Evolutionary conservation across 305 asterid genomes (phyloP).

Genomic region (Solanum hybrid): DNA sequence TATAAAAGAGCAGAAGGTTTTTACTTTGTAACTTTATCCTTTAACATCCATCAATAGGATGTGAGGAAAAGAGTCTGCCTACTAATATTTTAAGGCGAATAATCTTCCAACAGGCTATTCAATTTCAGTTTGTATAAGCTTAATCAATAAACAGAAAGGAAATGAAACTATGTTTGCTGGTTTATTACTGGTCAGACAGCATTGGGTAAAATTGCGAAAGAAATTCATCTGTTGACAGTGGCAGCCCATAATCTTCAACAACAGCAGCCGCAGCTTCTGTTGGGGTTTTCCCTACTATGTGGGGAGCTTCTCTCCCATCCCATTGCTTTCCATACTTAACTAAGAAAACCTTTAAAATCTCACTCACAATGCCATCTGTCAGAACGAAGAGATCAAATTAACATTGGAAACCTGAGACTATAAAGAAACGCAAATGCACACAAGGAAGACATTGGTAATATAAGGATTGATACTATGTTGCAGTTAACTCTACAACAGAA

Average conservation of each 20-base stretch:
- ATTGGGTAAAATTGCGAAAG: conserved; percentile 49
- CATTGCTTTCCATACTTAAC: conserved; percentile 75
- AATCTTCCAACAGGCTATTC: not conserved
- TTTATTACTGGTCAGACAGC: conserved; percentile 52
- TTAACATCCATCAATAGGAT: not conserved
- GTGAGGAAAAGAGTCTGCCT: not conserved
- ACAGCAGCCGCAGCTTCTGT: conserved; percentile 71
- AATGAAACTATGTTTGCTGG: conserved; percentile 1
- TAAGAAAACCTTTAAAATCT: conserved; percentile 51
- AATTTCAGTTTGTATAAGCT: not conserved
- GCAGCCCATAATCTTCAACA: conserved; percentile 70
- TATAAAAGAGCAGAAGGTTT: not conserved
- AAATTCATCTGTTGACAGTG: conserved; percentile 51
- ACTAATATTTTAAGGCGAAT: not conserved
- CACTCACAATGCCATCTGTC: conserved; percentile 68
- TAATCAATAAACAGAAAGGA: not conserved
- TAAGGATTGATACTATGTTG: not conserved
- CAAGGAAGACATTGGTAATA: not conserved
- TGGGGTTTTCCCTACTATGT: conserved; percentile 67
- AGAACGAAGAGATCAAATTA: not conserved
- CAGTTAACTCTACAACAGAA: not conserved
- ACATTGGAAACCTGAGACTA: conserved; percentile 2
- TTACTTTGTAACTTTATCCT: not conserved
- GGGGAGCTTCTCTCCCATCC: conserved; percentile 53
- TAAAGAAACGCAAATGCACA: not conserved